Evolutionary conservation across 2,329 filamentous ascomycete species (phyloP), one percentile per base, ranked within the genome.

Genomic region (Xylariaceae sp.): DNA sequence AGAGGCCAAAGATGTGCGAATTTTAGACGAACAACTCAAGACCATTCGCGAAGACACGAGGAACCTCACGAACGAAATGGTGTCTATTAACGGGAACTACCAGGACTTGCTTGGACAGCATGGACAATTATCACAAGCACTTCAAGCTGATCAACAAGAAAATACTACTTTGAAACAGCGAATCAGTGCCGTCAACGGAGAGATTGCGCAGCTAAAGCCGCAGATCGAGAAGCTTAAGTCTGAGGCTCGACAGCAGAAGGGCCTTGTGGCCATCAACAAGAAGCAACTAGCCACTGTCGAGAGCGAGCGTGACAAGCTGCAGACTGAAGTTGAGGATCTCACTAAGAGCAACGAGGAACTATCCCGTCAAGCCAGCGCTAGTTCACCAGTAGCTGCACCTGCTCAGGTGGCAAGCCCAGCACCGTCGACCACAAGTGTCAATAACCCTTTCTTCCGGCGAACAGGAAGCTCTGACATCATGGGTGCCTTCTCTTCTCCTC

Each of bases 211-310:
- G 74, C 78, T 98, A 36, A 96, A 92, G 74, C 92, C 93, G 28
- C 88, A 94, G 65, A 86, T 99, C 49, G 95, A 99, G 73, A 98
- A 97, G 79, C 82, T 96, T 67, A 92, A 90, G 73, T 91, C 89
- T 11, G 92, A 97, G 67, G 92, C 92, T 23, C 87, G 95, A 37
- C 95, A 98, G 74, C 93, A 98, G 71, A 98, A 96, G 78, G 95
- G 95, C 16, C 82, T 98, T 64, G 94, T 96, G 26, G 93, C 95
- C 39, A 99, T 99, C 77, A 97, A 97, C 78, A 98, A 96, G 82
- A 99, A 99, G 78, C 95, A 99, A 76, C 80, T 98, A 58, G 86
- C 89, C 31, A 97, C 93, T 1, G 91, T 89, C 55, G 95, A 99
- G 74, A 85, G 85, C 44, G 94, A 98, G 73, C 86, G 91, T 28